Conservation (phyloP, 2,329 filamentous ascomycete genomes). For the Endocalyx cinctus region DNA sequence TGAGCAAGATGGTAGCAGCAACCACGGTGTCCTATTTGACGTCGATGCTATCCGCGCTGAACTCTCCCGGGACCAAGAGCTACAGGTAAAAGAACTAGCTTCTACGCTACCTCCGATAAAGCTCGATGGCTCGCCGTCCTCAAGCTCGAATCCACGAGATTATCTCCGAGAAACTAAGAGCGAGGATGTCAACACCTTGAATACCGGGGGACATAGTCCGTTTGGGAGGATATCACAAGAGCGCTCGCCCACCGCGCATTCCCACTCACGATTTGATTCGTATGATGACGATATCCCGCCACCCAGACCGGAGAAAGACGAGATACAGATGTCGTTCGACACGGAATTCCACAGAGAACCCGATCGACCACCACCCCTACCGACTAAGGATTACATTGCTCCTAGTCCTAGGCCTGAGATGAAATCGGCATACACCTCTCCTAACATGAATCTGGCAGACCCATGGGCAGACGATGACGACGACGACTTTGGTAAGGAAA, state of each 20-base stretch:
- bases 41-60: constrained; percentile 90
- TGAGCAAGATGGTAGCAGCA: constrained; percentile 45
- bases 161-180: constrained; percentile 43
- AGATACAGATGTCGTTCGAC: constrained; percentile 69
- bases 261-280: constrained; percentile 10
- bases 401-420: constrained; percentile 36
- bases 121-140: constrained; percentile 50
- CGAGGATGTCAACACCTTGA: too few species aligned
- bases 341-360: constrained; percentile 50
- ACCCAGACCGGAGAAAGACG: constrained; percentile 35
- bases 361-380: constrained; percentile 17
- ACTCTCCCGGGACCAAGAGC: constrained; percentile 61
- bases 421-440: constrained; percentile 43
- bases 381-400: constrained; percentile 10
- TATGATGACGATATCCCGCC: not conserved
- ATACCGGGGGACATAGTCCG: too few species aligned
- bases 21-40: constrained; percentile 77
- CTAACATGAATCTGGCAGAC: constrained; percentile 50
- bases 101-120: constrained; percentile 90
- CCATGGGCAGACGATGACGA: constrained; percentile 51
- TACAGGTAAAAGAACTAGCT: constrained; percentile 74
- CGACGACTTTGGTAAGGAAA: constrained; percentile 63
- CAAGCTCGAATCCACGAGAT: constrained; percentile 29
- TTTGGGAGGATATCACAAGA: constrained; percentile 20
- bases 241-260: constrained; percentile 24